Evolutionary conservation across 2,329 filamentous ascomycete species (phyloP), one percentile per base, ranked within the genome.

Genomic region (Alternaria sp.): DNA sequence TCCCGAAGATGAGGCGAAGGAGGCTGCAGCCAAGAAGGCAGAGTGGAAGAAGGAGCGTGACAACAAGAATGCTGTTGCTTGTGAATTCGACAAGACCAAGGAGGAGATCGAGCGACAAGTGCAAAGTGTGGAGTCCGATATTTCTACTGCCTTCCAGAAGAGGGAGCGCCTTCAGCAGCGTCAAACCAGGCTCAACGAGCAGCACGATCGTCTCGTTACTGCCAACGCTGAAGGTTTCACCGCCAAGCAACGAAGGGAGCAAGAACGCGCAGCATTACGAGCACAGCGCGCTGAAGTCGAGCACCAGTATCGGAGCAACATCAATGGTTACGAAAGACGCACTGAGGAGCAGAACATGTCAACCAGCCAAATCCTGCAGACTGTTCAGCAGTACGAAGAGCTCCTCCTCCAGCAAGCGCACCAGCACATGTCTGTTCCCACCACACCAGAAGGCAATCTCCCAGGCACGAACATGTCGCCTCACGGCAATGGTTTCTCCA

Each of bases 151-250:
- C 28, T 86, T 89, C 73, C 87, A 88, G 60, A 92, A 92, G 78
- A 87, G 87, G 54, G 92, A 92, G 81, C 92, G 92, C 80, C 89
- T 93, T 45, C 87, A 88, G 59, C 85, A 87, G 25, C 89, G 92
- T 55, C 90, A 92, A 71, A 85, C 86, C 74, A 92, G 92, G 82
- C 88, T 93, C 23, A 89, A 91, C 68, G 89, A 88, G 68, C 91
- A 94, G 78, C 86, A 91, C 69, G 88, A 89, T 60, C 89, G 89
- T 71, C 89, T 94, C 70, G 85, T 86, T 23, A 88, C 90, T 70
- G 90, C 90, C 70, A 92, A 92, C 76, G 85, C 84, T 55, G 86
- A 89, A 53, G 88, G 88, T 1, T 82, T 89, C 20, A 86, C 89
- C 66, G 89, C 90, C 75, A 89, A 88, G 58, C 88, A 81, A 55